Base-by-base conservation (phyloP, 2,329 filamentous ascomycete species). In the Penicillium janthinellum region DNA sequence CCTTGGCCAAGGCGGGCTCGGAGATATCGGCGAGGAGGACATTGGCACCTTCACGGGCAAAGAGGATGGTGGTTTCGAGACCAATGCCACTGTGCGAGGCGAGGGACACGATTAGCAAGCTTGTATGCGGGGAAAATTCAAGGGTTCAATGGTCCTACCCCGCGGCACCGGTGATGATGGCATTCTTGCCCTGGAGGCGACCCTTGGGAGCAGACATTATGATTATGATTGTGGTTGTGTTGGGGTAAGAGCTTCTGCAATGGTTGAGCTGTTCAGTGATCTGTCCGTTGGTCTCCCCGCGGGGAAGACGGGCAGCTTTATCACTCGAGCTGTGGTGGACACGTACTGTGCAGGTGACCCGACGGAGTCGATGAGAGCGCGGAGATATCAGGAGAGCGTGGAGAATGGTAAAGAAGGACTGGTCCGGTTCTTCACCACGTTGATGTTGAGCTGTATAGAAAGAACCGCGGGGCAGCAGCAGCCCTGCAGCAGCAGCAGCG, bases 1-100 rank as follows among this genome's bases (percentile, higher is more conserved):
- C 92, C 74, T 88, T 91, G 60, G 90, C 88, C 41, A 96, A 86
- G 1, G 91, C 91, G 5, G 88, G 86, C 47, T 83, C 85, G 4
- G 91, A 94, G 68, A 96, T 91, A 73, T 97, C 93, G 62, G 90
- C 86, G 86, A 97, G 88, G 66, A 96, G 81, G 58, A 97, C 87
- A 63, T 86, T 89, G 71, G 92, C 93, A 63, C 92, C 93, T 81
- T 97, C 93, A 65, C 90, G 90, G 60, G 88, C 89, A 73, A 97
- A 96, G 60, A 96, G 89, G 67, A 97, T 93, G 57, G 86, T 86
- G 2, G 93, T 96, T 81, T 97, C 92, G 51, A 97, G 89, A 66
- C 93, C 93, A 72, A 97, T 97, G 72, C 93, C 93, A 72, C 93
- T 78, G 49, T 39, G 12, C 22, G 7, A 54, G 37, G 14, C 28